Evolutionary conservation across 352 stramenopile species (phyloP).

Genomic region (Globisporangium rhizosaccharum): DNA sequence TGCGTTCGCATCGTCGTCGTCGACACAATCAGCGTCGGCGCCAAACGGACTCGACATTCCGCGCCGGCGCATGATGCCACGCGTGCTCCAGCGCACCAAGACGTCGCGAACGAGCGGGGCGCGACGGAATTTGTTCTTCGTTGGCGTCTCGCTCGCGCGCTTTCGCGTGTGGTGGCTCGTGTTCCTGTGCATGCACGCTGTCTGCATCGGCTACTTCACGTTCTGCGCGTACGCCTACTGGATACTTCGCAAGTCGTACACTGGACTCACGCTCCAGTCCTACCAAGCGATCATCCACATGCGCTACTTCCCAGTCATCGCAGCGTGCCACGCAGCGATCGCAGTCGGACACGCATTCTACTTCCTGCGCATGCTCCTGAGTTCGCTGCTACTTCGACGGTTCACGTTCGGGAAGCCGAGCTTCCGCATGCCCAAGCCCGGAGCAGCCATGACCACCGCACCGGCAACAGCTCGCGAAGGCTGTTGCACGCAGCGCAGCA

Average conservation of each 20-base stretch:
- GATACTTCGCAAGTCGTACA: constrained; percentile 2
- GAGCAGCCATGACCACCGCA: not conserved
- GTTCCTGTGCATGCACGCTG: constrained; percentile 4
- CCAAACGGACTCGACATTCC: too few relatives aligned
- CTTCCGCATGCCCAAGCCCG: constrained; percentile 2
- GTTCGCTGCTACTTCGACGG: constrained; percentile 1
- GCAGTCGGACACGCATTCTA: constrained; percentile 9
- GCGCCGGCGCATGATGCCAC: not conserved
- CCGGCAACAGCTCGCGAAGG: too few relatives aligned
- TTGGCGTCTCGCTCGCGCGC: constrained; percentile 4
- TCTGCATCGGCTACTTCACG: constrained; percentile 8
- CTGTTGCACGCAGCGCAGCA: not conserved
- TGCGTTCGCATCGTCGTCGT: too few relatives aligned
- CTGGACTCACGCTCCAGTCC: constrained; percentile 5
- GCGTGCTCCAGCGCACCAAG: constrained; percentile 6
- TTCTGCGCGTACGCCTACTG: constrained; percentile 8
- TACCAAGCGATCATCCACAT: constrained; percentile 8
- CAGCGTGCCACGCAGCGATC: constrained; percentile 1
- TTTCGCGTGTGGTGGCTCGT: constrained; percentile 14
- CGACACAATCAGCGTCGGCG: too few relatives aligned
- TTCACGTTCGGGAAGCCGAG: constrained; percentile 8
- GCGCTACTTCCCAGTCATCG: constrained; percentile 3
- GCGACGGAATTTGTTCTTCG: constrained; percentile 8
- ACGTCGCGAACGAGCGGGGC: not conserved
- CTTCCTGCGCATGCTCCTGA: constrained; percentile 13